These are phyloP conservation scores for Colletotrichum coccodes DNA, from an alignment of 2,329 filamentous ascomycete species.

Conservation along the genomic window DNA sequence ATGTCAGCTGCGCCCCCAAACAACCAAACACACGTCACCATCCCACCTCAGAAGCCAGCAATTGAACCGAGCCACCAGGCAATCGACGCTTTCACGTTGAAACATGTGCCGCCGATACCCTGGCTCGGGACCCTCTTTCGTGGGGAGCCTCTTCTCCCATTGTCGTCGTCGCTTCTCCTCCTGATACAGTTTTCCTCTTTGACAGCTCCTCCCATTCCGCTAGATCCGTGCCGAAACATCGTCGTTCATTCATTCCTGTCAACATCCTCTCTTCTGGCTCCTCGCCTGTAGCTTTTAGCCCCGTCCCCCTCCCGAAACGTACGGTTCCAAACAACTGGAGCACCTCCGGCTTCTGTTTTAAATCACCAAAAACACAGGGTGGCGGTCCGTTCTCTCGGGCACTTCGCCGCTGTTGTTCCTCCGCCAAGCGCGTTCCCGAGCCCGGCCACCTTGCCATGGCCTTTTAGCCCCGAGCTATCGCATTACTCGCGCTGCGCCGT, in stretches of 20 bases:
- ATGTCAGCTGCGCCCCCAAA: conserved; percentile 28
- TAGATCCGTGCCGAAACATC: conserved; percentile 4
- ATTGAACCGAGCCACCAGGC: conserved; percentile 30
- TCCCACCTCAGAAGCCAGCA: conserved; percentile 28
- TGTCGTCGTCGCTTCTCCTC: neutral
- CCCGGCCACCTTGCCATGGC: conserved; percentile 17
- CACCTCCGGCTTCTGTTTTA: neutral
- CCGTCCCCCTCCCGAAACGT: neutral
- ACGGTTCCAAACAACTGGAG: neutral
- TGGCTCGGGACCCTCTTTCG: conserved; percentile 4
- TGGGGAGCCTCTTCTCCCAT: conserved; percentile 10
- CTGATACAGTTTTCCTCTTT: neutral
- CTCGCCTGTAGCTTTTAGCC: neutral
- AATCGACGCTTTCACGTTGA: conserved; percentile 20
- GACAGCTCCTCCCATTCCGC: neutral
- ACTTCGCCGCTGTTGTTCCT: neutral
- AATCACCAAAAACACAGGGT: conserved; percentile 8
- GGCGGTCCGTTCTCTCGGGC: conserved; percentile 21
- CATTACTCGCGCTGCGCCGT: conserved; percentile 32
- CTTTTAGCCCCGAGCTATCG: conserved; percentile 17
- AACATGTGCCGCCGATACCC: conserved; percentile 31
- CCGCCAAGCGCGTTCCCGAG: conserved; percentile 18
- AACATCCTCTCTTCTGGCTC: neutral
- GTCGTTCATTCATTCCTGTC: neutral
- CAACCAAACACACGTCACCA: conserved; percentile 30